Evolutionary conservation across 2,329 filamentous ascomycete genomes (phyloP).

Genomic region (Aspergillus quadricinctus): DNA sequence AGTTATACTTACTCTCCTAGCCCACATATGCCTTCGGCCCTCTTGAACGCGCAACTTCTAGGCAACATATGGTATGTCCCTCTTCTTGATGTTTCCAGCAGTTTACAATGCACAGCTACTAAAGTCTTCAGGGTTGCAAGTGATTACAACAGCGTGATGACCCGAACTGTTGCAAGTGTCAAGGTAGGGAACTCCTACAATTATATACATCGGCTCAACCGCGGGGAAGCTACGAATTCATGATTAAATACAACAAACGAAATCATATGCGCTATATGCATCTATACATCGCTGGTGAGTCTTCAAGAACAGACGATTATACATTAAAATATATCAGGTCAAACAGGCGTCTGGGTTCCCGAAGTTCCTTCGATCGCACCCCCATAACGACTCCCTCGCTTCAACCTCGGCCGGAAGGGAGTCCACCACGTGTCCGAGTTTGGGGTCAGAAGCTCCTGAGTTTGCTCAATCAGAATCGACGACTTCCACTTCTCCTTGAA

Average conservation of each 20-base stretch:
- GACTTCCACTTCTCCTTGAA: slow-evolving; percentile 1
- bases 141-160: no score
- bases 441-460: not conserved
- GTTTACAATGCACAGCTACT: no score
- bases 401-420: not conserved
- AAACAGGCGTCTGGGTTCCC: not conserved
- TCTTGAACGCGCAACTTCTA: no score
- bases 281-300: not conserved
- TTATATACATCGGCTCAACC: no score
- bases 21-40: no score
- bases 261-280: not conserved
- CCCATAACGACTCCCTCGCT: not conserved
- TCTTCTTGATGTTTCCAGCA: no score
- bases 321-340: not conserved
- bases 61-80: no score
- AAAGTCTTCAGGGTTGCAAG: no score
- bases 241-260: not conserved
- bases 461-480: not conserved
- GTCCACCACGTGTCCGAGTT: not conserved
- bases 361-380: not conserved
- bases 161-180: no score
- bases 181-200: no score
- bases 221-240: no score
- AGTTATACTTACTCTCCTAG: no score
- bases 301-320: not conserved